These are phyloP conservation scores for Amanita subjunquillea DNA, from an alignment of 768 basidiomycete species.

Conservation along the genomic window DNA sequence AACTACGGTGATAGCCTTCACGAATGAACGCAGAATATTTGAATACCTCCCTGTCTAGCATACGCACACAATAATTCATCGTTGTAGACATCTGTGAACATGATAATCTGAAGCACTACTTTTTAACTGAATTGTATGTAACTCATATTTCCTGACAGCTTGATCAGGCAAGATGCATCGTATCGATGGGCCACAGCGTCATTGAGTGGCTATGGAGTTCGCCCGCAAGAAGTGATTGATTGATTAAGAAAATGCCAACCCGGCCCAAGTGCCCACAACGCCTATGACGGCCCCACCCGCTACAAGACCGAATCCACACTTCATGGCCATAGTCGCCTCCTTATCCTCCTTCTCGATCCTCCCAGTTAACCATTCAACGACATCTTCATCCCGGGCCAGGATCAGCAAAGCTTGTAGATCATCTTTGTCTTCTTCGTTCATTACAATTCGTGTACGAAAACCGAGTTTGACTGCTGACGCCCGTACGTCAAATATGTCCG, in stretches of 20 bases:
- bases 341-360: conserved; percentile 18
- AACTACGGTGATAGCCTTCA: background rate
- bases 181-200: no score
- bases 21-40: no score
- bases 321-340: conserved; percentile 13
- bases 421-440: conserved; percentile 19
- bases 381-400: conserved; percentile 39
- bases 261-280: conserved; percentile 49
- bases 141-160: no score
- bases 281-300: conserved; percentile 53
- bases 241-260: conserved; percentile 36
- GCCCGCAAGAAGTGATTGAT: background rate
- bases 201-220: no score
- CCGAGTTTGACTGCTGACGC: conserved; percentile 30
- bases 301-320: conserved; percentile 10
- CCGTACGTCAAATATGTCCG: conserved; percentile 30
- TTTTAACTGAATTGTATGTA: background rate
- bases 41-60: no score
- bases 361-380: conserved; percentile 29
- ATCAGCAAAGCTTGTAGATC: conserved; percentile 37
- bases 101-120: background rate
- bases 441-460: conserved; percentile 32
- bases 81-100: no score
- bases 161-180: no score
- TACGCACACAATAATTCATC: no score